A percentile compares a stretch with the other conserved stretches of the same genome.
Conservation (phyloP, 1,139 yeast genomes). For the Geotrichum candidum region DNA sequence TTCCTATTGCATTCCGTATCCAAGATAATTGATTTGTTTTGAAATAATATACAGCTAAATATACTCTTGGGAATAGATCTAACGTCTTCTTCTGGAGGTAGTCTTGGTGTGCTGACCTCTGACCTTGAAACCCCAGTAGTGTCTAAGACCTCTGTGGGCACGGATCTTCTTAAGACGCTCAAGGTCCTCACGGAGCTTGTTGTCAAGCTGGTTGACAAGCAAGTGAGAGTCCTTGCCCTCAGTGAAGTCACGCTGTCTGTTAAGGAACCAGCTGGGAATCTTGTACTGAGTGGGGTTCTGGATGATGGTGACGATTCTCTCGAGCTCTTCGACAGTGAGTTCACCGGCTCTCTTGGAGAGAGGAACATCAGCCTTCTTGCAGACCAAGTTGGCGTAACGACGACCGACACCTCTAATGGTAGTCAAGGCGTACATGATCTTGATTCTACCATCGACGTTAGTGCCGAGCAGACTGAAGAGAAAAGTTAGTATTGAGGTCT, state of each 20-base stretch:
- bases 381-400: conserved; percentile 99
- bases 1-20: background rate
- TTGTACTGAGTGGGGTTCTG: conserved; percentile 99
- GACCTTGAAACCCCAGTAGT: conserved; percentile 91
- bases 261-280: conserved; percentile 99
- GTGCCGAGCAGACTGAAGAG: conserved; percentile 63
- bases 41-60: background rate
- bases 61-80: conserved; percentile 30
- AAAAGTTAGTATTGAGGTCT: background rate
- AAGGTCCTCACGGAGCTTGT: conserved; percentile 98
- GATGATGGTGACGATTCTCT: conserved; percentile 98
- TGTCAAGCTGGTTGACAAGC: conserved; percentile 97
- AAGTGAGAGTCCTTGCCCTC: conserved; percentile 99
- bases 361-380: conserved; percentile 99
- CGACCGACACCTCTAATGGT: conserved; percentile 99
- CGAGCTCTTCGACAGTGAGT: conserved; percentile 99
- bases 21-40: background rate
- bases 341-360: conserved; percentile 99
- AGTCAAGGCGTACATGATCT: conserved; percentile 99
- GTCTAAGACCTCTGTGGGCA: conserved; percentile 99
- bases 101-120: conserved; percentile 99
- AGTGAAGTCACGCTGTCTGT: conserved; percentile 97
- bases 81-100: conserved; percentile 85
- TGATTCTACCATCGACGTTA: conserved; percentile 99
- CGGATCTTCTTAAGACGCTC: conserved; percentile 99